Evolutionary conservation across 441 rosid species (phyloP).

Genomic region (Metrosideros polymorpha): DNA sequence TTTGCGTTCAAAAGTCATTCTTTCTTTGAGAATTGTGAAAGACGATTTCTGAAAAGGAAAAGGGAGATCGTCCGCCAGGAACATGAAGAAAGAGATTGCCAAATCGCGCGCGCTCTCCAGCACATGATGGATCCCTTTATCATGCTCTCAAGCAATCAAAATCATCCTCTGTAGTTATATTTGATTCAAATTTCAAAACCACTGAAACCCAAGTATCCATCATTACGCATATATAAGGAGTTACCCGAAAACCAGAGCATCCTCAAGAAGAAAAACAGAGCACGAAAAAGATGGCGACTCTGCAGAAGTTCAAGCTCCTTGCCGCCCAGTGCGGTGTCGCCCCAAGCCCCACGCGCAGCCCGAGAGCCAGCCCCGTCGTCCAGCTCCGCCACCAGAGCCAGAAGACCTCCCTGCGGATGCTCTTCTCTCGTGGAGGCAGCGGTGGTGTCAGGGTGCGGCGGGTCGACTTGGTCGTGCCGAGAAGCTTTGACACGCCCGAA

Average conservation of each 20-base stretch:
- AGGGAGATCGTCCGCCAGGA: background rate
- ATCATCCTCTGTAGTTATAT: background rate
- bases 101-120: background rate
- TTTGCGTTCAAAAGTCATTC: background rate
- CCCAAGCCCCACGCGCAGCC: conserved; percentile 66
- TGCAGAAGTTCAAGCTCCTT: conserved; percentile 69
- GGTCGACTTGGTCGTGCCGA: conserved; percentile 6
- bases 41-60: background rate
- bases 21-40: background rate
- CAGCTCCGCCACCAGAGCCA: conserved; percentile 48
- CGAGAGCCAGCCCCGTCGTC: conserved; percentile 56
- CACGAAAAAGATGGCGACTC: conserved; percentile 33
- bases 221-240: background rate
- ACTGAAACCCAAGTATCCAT: background rate
- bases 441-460: conserved; percentile 24
- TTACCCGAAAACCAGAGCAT: background rate
- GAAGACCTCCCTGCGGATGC: conserved; percentile 63
- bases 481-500: background rate
- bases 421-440: conserved; percentile 44
- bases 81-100: background rate
- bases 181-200: background rate
- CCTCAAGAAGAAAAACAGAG: background rate
- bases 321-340: conserved; percentile 77
- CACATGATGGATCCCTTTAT: conserved; percentile 27
- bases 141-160: conserved; percentile 26